A percentile compares a stretch with the other conserved stretches of the same genome.
phyloP scores from a whole-genome alignment of 2,329 filamentous ascomycete species.

The Microcyclospora tardicrescens region DNA sequence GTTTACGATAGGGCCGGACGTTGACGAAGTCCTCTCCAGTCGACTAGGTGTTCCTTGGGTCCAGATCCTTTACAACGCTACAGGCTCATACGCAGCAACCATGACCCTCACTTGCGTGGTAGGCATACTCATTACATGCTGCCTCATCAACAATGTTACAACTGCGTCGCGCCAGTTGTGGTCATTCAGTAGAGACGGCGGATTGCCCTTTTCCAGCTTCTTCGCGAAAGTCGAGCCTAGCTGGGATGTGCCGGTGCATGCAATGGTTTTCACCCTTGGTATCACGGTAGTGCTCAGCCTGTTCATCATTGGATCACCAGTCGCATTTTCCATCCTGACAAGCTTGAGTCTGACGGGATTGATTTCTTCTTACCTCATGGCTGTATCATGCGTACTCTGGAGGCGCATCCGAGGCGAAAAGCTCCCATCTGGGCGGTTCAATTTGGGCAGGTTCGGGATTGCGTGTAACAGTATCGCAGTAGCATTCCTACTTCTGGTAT shows the following conservation, averaged over 20 bases:
- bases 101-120: conserved; percentile 3
- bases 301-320: conserved; percentile 9
- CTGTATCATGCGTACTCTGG: conserved; percentile 7
- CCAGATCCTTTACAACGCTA: conserved; percentile 2
- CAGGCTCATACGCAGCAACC: conserved; percentile 6
- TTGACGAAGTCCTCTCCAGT: conserved; percentile 1
- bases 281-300: conserved; percentile 7
- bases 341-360: conserved; percentile 9
- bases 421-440: conserved; percentile 8
- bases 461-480: conserved; percentile 8
- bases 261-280: conserved; percentile 7
- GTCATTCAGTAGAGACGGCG: conserved; percentile 10
- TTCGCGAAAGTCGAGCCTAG: conserved; percentile 8
- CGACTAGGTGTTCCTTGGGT: conserved; percentile 5
- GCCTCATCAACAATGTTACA: conserved; percentile 7
- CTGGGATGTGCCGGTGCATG: conserved; percentile 8
- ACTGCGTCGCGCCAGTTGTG: conserved; percentile 7
- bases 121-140: neutral
- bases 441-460: conserved; percentile 8
- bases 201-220: conserved; percentile 7
- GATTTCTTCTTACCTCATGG: conserved; percentile 10
- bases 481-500: conserved; percentile 5
- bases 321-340: conserved; percentile 10
- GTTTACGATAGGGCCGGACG: conserved; percentile 9
- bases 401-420: conserved; percentile 7